phyloP scores from a whole-genome alignment of 805 yeast species.

The Kluyveromyces dobzhanskii region DNA sequence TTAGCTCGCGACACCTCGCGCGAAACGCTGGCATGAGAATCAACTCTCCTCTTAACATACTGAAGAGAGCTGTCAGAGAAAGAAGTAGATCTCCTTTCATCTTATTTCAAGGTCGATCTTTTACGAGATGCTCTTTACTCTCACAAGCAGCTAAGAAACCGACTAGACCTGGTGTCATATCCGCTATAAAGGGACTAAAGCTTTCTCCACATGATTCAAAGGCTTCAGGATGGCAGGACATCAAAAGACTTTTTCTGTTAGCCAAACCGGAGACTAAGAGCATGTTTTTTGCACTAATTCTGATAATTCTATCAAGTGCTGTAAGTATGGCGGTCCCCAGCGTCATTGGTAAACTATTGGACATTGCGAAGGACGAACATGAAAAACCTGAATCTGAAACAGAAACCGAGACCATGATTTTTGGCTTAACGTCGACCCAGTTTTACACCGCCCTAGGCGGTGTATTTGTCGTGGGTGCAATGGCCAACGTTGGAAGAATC shows the following conservation, averaged over 20 bases:
- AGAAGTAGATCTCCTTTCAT: no score
- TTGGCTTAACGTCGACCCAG: constrained; percentile 53
- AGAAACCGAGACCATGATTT: constrained; percentile 29
- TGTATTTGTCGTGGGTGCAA: constrained; percentile 63
- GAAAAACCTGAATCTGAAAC: constrained; percentile 20
- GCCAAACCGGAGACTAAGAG: constrained; percentile 50
- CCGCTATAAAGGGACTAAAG: background rate
- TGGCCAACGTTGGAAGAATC: constrained; percentile 77
- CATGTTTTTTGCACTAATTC: constrained; percentile 50
- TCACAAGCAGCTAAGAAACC: no score
- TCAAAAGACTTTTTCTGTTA: constrained; percentile 41
- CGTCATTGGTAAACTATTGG: constrained; percentile 79
- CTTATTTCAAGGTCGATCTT: no score
- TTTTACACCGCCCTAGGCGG: constrained; percentile 57
- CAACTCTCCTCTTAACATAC: no score
- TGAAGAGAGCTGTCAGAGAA: no score
- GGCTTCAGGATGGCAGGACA: constrained; percentile 30
- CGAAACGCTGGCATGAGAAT: no score
- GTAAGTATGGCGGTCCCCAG: constrained; percentile 77
- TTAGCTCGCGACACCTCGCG: no score
- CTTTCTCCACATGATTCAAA: constrained; percentile 20
- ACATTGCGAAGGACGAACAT: constrained; percentile 41
- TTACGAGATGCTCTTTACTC: no score
- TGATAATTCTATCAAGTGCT: constrained; percentile 63
- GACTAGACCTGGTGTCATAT: background rate